phyloP scores from a whole-genome alignment of 2,329 filamentous ascomycete genomes.

The Neonectria magnoliae region DNA sequence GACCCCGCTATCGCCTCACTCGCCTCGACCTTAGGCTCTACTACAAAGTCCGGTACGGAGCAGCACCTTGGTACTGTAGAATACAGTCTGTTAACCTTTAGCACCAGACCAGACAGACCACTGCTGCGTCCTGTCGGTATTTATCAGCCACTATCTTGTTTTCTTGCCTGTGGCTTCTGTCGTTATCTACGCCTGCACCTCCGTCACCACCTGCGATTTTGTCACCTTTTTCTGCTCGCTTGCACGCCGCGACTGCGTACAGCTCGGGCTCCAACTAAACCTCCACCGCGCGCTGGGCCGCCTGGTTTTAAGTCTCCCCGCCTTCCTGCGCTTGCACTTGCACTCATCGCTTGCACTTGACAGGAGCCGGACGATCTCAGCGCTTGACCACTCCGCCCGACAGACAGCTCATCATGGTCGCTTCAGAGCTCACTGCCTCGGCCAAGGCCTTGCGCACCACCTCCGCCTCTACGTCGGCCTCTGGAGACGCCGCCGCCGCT shows the following conservation, averaged over 20 bases:
- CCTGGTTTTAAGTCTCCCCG: constrained; percentile 10
- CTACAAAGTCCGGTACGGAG: not conserved
- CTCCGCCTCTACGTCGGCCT: constrained; percentile 12
- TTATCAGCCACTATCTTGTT: not conserved
- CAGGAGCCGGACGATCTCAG: constrained; percentile 3
- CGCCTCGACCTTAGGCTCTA: not conserved
- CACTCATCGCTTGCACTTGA: constrained; percentile 6
- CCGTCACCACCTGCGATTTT: not conserved
- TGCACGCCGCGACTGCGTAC: constrained; percentile 1
- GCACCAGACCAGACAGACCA: not conserved
- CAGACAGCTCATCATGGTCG: constrained; percentile 44
- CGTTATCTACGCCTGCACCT: not conserved
- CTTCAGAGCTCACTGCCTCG: constrained; percentile 51
- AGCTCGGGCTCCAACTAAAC: constrained; percentile 10
- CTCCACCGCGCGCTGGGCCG: constrained; percentile 10
- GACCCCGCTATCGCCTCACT: constrained; percentile 21
- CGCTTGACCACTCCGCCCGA: not conserved
- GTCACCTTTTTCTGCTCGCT: not conserved
- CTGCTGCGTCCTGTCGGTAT: not conserved
- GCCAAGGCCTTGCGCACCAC: constrained; percentile 46
- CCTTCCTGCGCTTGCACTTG: constrained; percentile 7
- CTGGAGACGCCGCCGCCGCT: constrained; percentile 28
- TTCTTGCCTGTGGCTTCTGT: not conserved
- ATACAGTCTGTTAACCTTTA: not conserved
- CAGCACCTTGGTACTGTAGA: not conserved